These are phyloP conservation scores for Ramaria rubella DNA, from an alignment of 768 basidiomycete genomes.

Conservation along the genomic window DNA sequence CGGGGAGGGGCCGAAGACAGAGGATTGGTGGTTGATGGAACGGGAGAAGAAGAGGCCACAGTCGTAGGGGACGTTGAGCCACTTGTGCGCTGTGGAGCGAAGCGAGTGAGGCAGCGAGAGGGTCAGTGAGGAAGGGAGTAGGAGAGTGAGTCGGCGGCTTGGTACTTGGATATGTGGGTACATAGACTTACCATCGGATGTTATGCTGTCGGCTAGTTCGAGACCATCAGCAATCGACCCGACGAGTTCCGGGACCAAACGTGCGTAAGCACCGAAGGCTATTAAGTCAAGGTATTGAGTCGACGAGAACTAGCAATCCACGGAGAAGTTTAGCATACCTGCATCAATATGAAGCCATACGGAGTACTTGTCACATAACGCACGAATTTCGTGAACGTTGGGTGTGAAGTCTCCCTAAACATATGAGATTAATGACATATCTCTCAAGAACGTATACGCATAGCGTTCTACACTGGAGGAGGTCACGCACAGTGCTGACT, in stretches of 20 bases:
- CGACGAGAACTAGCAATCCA: not conserved
- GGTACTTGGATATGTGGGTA: slow-evolving; percentile 2
- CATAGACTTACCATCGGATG: slow-evolving; percentile 33
- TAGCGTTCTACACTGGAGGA: not conserved
- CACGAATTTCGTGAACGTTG: slow-evolving; percentile 23
- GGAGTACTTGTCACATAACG: slow-evolving; percentile 28
- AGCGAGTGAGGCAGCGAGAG: not conserved
- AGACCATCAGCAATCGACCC: slow-evolving; percentile 24
- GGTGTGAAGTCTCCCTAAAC: slow-evolving; percentile 27
- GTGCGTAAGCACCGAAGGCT: slow-evolving; percentile 39
- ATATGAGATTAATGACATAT: not conserved
- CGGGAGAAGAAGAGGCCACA: slow-evolving; percentile 35
- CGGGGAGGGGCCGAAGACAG: slow-evolving; percentile 28
- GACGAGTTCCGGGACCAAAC: slow-evolving; percentile 27
- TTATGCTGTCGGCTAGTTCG: slow-evolving; percentile 33
- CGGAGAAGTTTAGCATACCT: slow-evolving; percentile 16
- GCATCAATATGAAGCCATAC: slow-evolving; percentile 40
- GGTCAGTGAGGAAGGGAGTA: not conserved
- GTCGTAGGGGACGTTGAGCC: slow-evolving; percentile 37
- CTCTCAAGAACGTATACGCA: not conserved
- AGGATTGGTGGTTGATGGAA: slow-evolving; percentile 17
- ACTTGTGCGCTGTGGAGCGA: slow-evolving; percentile 24
- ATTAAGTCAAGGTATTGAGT: not conserved
- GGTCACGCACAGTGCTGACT: slow-evolving; percentile 32
- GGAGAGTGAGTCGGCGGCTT: too few relatives aligned